phyloP scores from a whole-genome alignment of 495 filamentous ascomycete species.

The Xylaria telfairii region DNA sequence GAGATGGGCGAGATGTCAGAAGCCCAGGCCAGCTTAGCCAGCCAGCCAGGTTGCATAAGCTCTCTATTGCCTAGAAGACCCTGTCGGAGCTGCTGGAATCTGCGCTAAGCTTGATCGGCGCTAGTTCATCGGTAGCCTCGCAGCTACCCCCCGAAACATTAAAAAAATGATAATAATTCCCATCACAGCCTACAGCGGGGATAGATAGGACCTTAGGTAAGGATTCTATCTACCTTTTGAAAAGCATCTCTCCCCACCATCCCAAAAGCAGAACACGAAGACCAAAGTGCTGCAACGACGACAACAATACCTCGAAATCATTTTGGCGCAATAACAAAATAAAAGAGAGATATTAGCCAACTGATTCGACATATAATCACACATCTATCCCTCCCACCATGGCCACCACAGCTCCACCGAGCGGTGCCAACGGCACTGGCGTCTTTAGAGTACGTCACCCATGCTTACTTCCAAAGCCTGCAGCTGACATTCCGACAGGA shows the following conservation, averaged over 20 bases:
- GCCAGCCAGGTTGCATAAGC: constrained; percentile 33
- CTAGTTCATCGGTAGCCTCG: constrained; percentile 35
- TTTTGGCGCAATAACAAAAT: not conserved
- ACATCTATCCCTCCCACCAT: constrained; percentile 54
- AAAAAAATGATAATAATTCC: constrained; percentile 25
- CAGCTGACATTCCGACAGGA: constrained; percentile 68
- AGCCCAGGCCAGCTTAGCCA: not conserved
- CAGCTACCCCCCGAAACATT: constrained; percentile 36
- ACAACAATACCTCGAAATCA: not conserved
- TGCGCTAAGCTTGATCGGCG: constrained; percentile 5
- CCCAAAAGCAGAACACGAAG: not conserved
- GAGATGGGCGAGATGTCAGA: not conserved
- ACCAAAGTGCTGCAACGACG: not conserved
- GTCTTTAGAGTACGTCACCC: constrained; percentile 74
- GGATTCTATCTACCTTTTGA: not conserved
- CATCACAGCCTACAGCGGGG: constrained; percentile 28
- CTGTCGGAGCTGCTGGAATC: constrained; percentile 26
- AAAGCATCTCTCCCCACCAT: constrained; percentile 20
- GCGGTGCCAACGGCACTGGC: constrained; percentile 65
- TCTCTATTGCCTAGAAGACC: constrained; percentile 34
- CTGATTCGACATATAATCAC: not conserved
- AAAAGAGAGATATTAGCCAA: not conserved
- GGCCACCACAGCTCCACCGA: constrained; percentile 65
- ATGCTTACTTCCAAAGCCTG: constrained; percentile 21
- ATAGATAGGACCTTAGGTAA: not conserved